Evolutionary conservation across 169 alveolate species (phyloP).

Genomic region (Perkinsus olseni): DNA sequence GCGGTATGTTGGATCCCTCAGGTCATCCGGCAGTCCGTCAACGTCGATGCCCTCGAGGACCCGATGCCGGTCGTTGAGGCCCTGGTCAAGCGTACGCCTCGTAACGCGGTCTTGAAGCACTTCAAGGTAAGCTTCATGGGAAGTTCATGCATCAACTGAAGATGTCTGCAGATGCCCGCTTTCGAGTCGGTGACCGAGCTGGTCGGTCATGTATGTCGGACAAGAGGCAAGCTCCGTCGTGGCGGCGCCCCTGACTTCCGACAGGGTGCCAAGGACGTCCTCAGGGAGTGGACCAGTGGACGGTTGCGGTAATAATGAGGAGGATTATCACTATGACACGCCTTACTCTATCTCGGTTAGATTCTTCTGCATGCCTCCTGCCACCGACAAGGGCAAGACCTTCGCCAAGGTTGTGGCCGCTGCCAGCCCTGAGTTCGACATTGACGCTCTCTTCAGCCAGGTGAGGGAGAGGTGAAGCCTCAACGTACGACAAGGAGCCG

Average conservation of each 20-base stretch:
- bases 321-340: too few species aligned
- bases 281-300: constrained; percentile 63
- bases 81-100: neutral
- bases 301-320: constrained; percentile 22
- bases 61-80: neutral
- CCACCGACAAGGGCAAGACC: neutral
- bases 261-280: constrained; percentile 61
- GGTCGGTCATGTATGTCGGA: constrained; percentile 30
- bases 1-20: neutral
- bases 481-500: too few species aligned
- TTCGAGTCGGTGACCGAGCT: constrained; percentile 23
- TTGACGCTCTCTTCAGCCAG: neutral
- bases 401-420: neutral
- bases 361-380: neutral
- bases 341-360: neutral
- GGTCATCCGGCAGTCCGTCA: neutral
- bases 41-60: neutral
- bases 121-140: neutral
- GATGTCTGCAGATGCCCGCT: neutral
- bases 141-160: too few species aligned
- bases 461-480: neutral
- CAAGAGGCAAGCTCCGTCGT: constrained; percentile 43
- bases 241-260: constrained; percentile 69
- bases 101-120: neutral
- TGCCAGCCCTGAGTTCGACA: neutral